Evolutionary conservation across 345 rosid species (phyloP), one percentile per base, ranked within the genome.

Genomic region (Eucalyptus pauciflora): DNA sequence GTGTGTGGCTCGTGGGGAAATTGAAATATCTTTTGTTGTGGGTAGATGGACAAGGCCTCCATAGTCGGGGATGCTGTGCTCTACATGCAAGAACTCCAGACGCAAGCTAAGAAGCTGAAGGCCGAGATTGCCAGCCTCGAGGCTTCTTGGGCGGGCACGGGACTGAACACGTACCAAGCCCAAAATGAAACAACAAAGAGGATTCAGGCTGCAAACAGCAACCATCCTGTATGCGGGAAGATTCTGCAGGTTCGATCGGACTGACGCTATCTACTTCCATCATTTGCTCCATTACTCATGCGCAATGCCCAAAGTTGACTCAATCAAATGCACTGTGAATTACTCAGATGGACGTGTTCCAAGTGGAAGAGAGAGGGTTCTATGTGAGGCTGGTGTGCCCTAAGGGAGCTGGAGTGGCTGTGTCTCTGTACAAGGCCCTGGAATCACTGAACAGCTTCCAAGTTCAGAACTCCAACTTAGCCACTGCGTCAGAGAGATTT

Each of bases 41-140:
- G 51, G 83, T 90, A 97, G 99, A 97, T 97, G 99, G 99, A 97
- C 87, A 96, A 97, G 94, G 98, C 98, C n/a, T 96, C 99, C 6
- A 96, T 97, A 20, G 93, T 96, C 31, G 99, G 98, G 89, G 99
- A 96, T 86, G 97, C 99, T 2, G 96, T 95, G 50, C 86, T 91
- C 58, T 94, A 96, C 89, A 94, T 96, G 86, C 97, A 96, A 94
- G 95, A 96, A 41, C 89, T 97, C 85, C 97, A 97, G 87, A 90
- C 87, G 91, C 93, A 94, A 90, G 97, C 96, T 27, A 94, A 91
- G 92, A 95, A 92, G 90, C 95, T 97, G 29, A 94, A 95, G 92
- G 89, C 94, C 41, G 99, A 96, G 88, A 95, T 96, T 45, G 92
- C 93, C 10, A 90, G 89, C 27, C 97, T 97, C 17, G 97, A 96